These are phyloP conservation scores for Cladophialophora exuberans DNA, from an alignment of 2,329 filamentous ascomycete genomes.

Conservation along the genomic window DNA sequence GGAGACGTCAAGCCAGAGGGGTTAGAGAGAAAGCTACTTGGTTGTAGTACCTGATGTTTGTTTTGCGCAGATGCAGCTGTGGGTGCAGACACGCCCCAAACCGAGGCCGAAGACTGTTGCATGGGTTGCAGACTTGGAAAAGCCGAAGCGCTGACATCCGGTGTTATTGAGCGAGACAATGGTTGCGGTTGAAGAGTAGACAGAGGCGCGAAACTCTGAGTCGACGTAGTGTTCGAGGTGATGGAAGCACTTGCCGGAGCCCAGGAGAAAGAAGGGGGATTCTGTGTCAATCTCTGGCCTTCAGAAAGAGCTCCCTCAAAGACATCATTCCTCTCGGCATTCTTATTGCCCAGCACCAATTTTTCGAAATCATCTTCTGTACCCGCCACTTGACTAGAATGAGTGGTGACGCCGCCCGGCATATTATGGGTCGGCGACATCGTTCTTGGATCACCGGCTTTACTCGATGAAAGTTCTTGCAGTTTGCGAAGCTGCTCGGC, in stretches of 20 bases:
- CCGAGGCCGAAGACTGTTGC: conserved; percentile 40
- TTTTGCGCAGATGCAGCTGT: conserved; percentile 17
- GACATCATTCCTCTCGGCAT: conserved; percentile 40
- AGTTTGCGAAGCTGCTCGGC: conserved; percentile 86
- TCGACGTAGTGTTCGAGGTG: conserved; percentile 32
- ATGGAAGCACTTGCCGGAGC: conserved; percentile 37
- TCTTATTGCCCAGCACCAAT: conserved; percentile 77
- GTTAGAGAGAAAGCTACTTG: conserved; percentile 13
- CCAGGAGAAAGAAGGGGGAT: conserved; percentile 49
- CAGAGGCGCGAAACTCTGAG: conserved; percentile 27
- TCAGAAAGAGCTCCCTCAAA: conserved; percentile 37
- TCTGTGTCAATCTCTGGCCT: conserved; percentile 35
- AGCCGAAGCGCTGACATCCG: conserved; percentile 52
- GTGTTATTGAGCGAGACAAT: conserved; percentile 53
- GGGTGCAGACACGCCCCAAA: conserved; percentile 23
- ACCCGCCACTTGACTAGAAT: conserved; percentile 55
- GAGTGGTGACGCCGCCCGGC: conserved; percentile 32
- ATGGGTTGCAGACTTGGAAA: conserved; percentile 53
- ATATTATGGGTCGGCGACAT: conserved; percentile 35
- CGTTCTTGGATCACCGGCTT: conserved; percentile 47
- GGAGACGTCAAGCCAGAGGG: conserved; percentile 20
- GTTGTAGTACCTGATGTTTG: conserved; percentile 25
- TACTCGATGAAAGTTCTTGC: conserved; percentile 71
- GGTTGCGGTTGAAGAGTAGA: conserved; percentile 32
- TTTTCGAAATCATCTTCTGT: conserved; percentile 78